A percentile compares a stretch with the other conserved stretches of the same genome.
These are phyloP conservation scores for Apiotrichum brassicae DNA, from an alignment of 1,284 basidiomycete species.

Conservation along the genomic window DNA sequence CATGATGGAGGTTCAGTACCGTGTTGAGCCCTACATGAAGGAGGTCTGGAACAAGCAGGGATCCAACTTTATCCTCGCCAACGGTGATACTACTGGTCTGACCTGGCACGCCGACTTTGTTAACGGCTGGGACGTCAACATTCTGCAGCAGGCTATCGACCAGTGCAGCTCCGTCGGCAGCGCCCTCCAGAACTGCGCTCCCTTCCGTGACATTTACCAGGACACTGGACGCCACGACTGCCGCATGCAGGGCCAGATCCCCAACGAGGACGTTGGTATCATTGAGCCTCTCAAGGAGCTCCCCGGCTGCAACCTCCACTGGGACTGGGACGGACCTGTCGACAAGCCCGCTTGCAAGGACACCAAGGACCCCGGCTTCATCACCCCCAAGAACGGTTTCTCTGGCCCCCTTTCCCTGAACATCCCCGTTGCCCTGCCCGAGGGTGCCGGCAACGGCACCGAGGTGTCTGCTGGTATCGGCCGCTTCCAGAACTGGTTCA, in stretches of 20 bases:
- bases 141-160: conserved; percentile 42
- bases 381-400: conserved; percentile 1
- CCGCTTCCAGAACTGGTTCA: neutral
- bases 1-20: conserved; percentile 46
- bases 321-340: conserved; percentile 5
- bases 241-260: conserved; percentile 10
- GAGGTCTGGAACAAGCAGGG: neutral
- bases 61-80: conserved; percentile 20
- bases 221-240: neutral
- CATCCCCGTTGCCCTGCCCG: neutral
- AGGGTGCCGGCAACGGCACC: neutral
- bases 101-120: conserved; percentile 47
- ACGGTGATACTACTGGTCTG: conserved; percentile 46
- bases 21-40: neutral
- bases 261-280: conserved; percentile 12
- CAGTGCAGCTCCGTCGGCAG: conserved; percentile 26
- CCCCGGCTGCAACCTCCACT: conserved; percentile 13
- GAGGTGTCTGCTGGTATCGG: neutral
- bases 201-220: neutral
- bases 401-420: neutral
- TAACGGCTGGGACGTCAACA: conserved; percentile 43
- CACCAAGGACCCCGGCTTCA: conserved; percentile 7
- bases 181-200: neutral
- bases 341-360: conserved; percentile 5
- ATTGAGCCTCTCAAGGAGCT: conserved; percentile 6